phyloP scores from a whole-genome alignment of 257 asterid genomes.

The Verbascum thapsus region DNA sequence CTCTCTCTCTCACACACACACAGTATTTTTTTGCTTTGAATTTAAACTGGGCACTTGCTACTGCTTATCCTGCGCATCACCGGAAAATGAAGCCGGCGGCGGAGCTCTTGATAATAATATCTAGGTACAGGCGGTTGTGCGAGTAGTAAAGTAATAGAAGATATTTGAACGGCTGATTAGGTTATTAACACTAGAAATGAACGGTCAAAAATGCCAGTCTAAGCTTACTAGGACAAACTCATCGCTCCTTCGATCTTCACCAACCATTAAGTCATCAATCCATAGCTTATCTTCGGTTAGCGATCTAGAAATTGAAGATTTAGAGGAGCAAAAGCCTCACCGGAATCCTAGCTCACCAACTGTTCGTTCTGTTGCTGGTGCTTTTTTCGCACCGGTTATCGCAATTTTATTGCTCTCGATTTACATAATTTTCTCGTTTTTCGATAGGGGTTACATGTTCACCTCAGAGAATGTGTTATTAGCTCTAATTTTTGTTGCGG shows the following conservation, averaged over 20 bases:
- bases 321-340: slow-evolving; percentile 92
- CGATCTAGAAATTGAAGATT: slow-evolving; percentile 53
- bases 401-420: slow-evolving; percentile 40
- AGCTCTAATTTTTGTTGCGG: slow-evolving; percentile 57
- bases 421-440: slow-evolving; percentile 53
- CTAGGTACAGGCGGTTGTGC: slow-evolving; percentile 50
- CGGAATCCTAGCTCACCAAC: slow-evolving; percentile 43
- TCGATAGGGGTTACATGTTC: slow-evolving; percentile 47
- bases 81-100: slow-evolving; percentile 64
- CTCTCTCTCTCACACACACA: slow-evolving; percentile 30
- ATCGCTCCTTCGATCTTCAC: slow-evolving; percentile 83
- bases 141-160: slow-evolving; percentile 16
- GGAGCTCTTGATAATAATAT: slow-evolving; percentile 36
- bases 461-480: slow-evolving; percentile 70
- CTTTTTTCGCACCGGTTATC: slow-evolving; percentile 43
- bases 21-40: slow-evolving; percentile 14
- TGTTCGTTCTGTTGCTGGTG: slow-evolving; percentile 37
- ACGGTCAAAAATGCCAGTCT: slow-evolving; percentile 62
- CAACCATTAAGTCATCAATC: slow-evolving; percentile 67
- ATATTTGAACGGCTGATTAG: slow-evolving; percentile 28
- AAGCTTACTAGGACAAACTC: slow-evolving; percentile 76
- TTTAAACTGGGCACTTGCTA: slow-evolving; percentile 27
- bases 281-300: slow-evolving; percentile 68
- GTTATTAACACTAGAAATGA: slow-evolving; percentile 45
- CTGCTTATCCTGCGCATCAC: slow-evolving; percentile 41